Conservation (phyloP, 345 rosid species). For the Atalantia buxifolia region DNA sequence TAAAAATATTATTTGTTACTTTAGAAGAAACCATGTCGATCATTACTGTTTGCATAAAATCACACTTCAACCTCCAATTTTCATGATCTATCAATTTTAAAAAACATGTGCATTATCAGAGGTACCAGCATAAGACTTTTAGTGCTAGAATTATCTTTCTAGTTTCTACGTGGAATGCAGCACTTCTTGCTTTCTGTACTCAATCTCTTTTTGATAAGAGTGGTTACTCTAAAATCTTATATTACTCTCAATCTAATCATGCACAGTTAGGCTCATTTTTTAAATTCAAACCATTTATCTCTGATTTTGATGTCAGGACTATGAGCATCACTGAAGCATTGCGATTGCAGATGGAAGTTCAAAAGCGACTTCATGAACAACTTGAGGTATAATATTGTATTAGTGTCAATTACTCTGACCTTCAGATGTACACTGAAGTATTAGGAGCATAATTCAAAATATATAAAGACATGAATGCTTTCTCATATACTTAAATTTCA, state of each 20-base stretch:
- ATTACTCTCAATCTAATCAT: not conserved
- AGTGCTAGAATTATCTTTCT: not conserved
- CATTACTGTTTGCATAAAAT: not conserved
- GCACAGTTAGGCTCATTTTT: slow-evolving; percentile 7
- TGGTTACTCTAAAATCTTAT: not conserved
- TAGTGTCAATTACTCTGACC: slow-evolving; percentile 8
- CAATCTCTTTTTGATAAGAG: not conserved
- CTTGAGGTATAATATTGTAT: slow-evolving; percentile 62
- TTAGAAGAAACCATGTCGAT: not conserved
- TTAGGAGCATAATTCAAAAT: not conserved
- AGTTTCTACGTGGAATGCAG: not conserved
- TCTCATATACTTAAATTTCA: not conserved
- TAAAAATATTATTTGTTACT: not conserved
- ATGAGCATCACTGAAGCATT: slow-evolving; percentile 75
- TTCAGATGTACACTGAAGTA: not conserved
- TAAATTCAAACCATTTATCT: not conserved
- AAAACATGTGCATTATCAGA: not conserved
- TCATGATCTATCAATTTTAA: not conserved
- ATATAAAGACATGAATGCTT: not conserved
- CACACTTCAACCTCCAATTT: not conserved
- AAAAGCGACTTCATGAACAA: slow-evolving; percentile 91
- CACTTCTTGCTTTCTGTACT: not conserved
- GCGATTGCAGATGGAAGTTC: slow-evolving; percentile 90
- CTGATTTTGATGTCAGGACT: slow-evolving; percentile 35
- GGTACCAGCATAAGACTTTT: not conserved